phyloP scores from a whole-genome alignment of 768 basidiomycete species.

The Tricholoma sp. region DNA sequence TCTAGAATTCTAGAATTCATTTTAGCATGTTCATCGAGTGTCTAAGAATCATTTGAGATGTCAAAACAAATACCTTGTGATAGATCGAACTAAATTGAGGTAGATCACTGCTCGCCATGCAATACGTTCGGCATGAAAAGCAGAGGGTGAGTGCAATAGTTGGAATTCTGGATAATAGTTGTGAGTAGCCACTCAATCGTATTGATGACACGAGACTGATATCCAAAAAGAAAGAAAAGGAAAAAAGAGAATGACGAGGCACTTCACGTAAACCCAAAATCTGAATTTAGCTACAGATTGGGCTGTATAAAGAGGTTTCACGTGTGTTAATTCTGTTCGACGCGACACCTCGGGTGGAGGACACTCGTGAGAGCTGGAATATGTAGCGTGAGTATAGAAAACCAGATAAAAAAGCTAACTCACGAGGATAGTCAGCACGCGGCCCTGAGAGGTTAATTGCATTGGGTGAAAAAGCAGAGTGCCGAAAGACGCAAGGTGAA shows the following conservation, averaged over 20 bases:
- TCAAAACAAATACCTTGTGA: constrained; percentile 52
- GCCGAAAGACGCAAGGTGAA: too few relatives aligned
- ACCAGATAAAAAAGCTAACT: constrained; percentile 1
- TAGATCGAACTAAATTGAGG: constrained; percentile 79
- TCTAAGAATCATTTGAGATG: constrained; percentile 9
- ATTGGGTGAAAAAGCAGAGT: too few relatives aligned
- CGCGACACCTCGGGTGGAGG: neutral
- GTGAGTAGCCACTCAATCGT: neutral
- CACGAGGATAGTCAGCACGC: constrained; percentile 6
- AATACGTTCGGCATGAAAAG: constrained; percentile 75
- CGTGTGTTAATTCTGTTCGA: neutral
- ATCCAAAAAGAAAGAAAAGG: neutral
- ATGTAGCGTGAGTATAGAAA: constrained; percentile 9
- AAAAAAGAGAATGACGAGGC: neutral
- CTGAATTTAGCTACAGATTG: neutral
- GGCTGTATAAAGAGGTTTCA: neutral
- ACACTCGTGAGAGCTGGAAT: constrained; percentile 10
- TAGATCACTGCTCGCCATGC: constrained; percentile 89
- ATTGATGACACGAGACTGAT: neutral
- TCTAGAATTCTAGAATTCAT: constrained; percentile 58
- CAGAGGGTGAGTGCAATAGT: constrained; percentile 69
- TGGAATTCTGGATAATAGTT: constrained; percentile 61
- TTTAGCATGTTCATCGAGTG: constrained; percentile 8
- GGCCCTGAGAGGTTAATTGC: neutral
- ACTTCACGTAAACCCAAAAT: neutral